A percentile compares a stretch with the other conserved stretches of the same genome.
phyloP scores from a whole-genome alignment of 768 basidiomycete species.

The Suillus decipiens region DNA sequence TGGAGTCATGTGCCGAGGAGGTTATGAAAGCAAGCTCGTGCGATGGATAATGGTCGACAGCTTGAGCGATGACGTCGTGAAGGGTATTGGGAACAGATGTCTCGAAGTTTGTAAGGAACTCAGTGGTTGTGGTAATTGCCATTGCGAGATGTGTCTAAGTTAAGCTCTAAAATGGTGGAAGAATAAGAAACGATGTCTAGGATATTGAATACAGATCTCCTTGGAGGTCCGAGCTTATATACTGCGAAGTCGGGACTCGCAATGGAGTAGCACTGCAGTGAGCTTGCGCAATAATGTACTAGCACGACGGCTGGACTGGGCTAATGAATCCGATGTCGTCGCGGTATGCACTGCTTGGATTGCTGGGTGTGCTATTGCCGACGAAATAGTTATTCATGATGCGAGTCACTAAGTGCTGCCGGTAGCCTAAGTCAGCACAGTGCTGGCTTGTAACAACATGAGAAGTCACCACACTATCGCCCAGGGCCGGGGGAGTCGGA shows the following conservation, averaged over 20 bases:
- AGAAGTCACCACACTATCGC: background rate
- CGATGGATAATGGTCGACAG: slow-evolving; percentile 21
- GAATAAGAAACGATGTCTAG: slow-evolving; percentile 5
- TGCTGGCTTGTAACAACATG: no score
- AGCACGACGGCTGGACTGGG: background rate
- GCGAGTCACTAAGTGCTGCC: background rate
- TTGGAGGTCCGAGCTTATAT: slow-evolving; percentile 23
- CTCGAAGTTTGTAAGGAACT: slow-evolving; percentile 8
- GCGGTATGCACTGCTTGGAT: background rate
- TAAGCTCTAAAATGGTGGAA: background rate
- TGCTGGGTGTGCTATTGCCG: background rate
- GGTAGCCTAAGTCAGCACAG: background rate
- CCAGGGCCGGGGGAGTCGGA: background rate
- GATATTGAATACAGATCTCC: slow-evolving; percentile 11
- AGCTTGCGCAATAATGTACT: background rate
- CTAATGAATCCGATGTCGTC: background rate
- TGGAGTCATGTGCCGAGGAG: slow-evolving; percentile 31
- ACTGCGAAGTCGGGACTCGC: slow-evolving; percentile 7
- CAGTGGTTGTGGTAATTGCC: slow-evolving; percentile 19
- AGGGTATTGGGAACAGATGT: slow-evolving; percentile 18
- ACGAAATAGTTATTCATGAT: background rate
- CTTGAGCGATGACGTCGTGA: slow-evolving; percentile 25
- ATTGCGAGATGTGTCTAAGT: slow-evolving; percentile 5
- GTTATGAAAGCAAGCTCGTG: slow-evolving; percentile 31
- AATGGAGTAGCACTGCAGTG: background rate